Conservation (phyloP, 73 alveolate species). For the Effrenium voratum region DNA sequence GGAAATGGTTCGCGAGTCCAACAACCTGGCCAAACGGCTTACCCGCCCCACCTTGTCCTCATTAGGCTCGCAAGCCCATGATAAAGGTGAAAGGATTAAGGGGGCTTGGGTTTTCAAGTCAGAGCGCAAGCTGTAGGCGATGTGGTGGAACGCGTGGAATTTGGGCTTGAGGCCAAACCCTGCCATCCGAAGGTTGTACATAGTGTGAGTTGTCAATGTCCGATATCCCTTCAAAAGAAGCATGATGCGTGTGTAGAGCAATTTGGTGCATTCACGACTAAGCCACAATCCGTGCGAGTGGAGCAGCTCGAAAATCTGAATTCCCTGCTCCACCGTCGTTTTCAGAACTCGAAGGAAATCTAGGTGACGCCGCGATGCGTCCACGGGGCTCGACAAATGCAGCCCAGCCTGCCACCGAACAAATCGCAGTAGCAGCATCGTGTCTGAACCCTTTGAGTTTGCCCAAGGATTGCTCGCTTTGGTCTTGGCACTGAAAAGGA, state of each 20-base stretch:
- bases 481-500: neutral
- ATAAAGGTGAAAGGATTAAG: neutral
- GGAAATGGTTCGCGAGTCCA: neutral
- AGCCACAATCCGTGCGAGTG: slow-evolving; percentile 17
- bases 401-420: neutral
- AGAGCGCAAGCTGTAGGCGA: neutral
- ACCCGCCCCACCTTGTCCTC: slow-evolving; percentile 22
- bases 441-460: slow-evolving; percentile 21
- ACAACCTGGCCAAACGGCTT: neutral
- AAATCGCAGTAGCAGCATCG: neutral
- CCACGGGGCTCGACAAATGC: neutral
- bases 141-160: slow-evolving; percentile 8
- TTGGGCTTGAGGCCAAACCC: slow-evolving; percentile 18
- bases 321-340: neutral
- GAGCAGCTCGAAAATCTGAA: neutral
- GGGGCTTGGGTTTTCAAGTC: neutral
- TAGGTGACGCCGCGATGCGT: neutral
- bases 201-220: neutral
- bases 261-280: neutral
- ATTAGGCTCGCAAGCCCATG: neutral
- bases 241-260: neutral
- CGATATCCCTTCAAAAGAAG: neutral
- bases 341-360: neutral
- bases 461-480: neutral
- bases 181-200: neutral